These are phyloP conservation scores for Euphorbia schlechtendalii DNA, from an alignment of 441 rosid genomes.

Conservation along the genomic window DNA sequence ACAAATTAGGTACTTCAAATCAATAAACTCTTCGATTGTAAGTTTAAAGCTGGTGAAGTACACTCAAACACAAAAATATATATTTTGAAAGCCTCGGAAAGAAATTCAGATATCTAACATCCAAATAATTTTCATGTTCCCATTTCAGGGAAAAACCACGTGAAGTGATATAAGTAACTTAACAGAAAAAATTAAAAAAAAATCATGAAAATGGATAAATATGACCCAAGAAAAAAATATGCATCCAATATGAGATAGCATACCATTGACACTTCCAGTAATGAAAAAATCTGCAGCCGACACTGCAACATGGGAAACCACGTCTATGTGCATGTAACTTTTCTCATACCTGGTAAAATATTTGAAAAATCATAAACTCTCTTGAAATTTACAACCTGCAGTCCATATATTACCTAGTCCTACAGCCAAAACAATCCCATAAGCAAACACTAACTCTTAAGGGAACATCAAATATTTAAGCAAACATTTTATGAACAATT, in stretches of 20 bases:
- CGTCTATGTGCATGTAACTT: constrained; percentile 96
- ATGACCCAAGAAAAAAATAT: neutral
- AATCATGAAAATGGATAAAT: no score
- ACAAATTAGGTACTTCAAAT: no score
- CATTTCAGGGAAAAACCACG: neutral
- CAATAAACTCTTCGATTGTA: neutral
- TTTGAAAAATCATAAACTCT: constrained; percentile 4
- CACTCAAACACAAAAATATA: neutral
- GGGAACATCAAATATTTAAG: no score
- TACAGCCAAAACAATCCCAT: no score
- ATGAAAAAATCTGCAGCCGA: constrained; percentile 92
- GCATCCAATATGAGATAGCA: neutral
- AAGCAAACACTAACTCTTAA: no score
- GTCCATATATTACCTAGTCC: no score
- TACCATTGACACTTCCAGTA: constrained; percentile 91
- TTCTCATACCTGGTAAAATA: constrained; percentile 72
- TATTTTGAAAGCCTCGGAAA: neutral
- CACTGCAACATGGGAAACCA: constrained; percentile 85
- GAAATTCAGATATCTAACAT: neutral
- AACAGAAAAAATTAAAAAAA: no score
- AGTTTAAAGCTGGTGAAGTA: neutral
- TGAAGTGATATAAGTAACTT: no score
- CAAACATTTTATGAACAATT: no score
- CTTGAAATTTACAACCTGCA: neutral
- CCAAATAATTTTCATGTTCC: neutral